Conservation (phyloP, 2,329 filamentous ascomycete species). For the Penicillium sclerotiorum region DNA sequence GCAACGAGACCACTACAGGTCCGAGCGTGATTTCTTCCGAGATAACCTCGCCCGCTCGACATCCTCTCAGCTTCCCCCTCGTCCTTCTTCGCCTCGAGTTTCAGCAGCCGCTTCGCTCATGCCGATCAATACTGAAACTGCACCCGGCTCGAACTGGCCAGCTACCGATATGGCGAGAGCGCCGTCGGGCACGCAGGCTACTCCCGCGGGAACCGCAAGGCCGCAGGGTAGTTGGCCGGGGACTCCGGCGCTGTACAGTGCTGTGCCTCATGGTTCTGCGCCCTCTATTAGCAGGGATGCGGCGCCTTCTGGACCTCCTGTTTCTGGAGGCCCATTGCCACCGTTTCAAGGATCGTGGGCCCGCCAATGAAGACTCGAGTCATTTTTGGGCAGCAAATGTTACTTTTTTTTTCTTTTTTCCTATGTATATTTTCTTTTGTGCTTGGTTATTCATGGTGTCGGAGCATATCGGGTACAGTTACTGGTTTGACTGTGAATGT, state of each 20-base stretch:
- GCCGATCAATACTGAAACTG: too few relatives aligned
- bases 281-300: conserved; percentile 9
- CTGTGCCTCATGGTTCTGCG: conserved; percentile 3
- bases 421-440: conserved; percentile 6
- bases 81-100: conserved; percentile 37
- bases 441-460: not conserved
- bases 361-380: conserved; percentile 20
- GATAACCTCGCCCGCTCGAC: conserved; percentile 33
- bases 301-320: conserved; percentile 13
- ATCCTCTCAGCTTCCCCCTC: conserved; percentile 30
- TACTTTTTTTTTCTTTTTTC: conserved; percentile 15
- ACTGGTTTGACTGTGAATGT: conserved; percentile 19
- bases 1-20: conserved; percentile 43
- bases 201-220: conserved; percentile 2
- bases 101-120: too few relatives aligned
- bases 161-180: conserved; percentile 15
- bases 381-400: too few relatives aligned
- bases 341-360: conserved; percentile 26
- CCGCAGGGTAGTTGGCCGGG: conserved; percentile 21
- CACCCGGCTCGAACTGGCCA: conserved; percentile 11
- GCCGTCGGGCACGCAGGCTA: conserved; percentile 10
- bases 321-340: conserved; percentile 22
- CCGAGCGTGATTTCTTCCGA: conserved; percentile 45
- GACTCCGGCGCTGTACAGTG: conserved; percentile 19
- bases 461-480: conserved; percentile 12